These are phyloP conservation scores for Bretschneidera sinensis DNA, from an alignment of 345 rosid species.

Conservation along the genomic window DNA sequence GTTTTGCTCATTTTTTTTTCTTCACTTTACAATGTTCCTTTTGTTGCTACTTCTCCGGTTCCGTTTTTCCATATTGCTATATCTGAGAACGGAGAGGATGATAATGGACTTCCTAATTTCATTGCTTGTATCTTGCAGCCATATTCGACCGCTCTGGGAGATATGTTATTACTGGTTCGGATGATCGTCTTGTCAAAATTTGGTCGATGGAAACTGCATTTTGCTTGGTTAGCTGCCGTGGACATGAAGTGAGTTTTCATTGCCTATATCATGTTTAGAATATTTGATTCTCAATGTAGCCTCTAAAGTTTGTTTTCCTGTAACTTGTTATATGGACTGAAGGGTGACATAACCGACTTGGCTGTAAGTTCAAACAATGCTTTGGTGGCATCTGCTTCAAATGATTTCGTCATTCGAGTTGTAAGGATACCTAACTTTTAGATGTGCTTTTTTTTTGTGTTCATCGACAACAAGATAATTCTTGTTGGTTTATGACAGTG, in stretches of 20 bases:
- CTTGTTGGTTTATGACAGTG: conserved; percentile 54
- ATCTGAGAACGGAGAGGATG: not conserved
- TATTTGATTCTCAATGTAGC: conserved; percentile 11
- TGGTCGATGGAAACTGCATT: conserved; percentile 99
- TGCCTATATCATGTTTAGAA: conserved; percentile 14
- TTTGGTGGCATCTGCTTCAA: conserved; percentile 96
- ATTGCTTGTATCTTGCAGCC: conserved; percentile 44
- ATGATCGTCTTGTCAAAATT: conserved; percentile 96
- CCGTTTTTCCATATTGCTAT: not conserved
- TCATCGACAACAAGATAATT: conserved; percentile 13
- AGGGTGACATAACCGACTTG: conserved; percentile 99
- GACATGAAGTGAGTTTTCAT: conserved; percentile 84
- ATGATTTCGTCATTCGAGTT: conserved; percentile 94
- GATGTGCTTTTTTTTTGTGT: conserved; percentile 11
- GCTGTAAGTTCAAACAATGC: conserved; percentile 94
- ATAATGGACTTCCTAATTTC: not conserved
- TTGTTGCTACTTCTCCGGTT: conserved; percentile 1
- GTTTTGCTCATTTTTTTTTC: not conserved
- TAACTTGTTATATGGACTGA: conserved; percentile 19
- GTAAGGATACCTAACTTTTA: conserved; percentile 46
- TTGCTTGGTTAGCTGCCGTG: conserved; percentile 99
- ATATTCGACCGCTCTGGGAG: conserved; percentile 96
- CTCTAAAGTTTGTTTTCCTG: conserved; percentile 14
- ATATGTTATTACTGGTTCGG: conserved; percentile 95
- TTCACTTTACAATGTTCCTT: not conserved